Evolutionary conservation across 2,329 filamentous ascomycete species (phyloP), one percentile per base, ranked within the genome.

Genomic region (Arachnopeziza araneosa): DNA sequence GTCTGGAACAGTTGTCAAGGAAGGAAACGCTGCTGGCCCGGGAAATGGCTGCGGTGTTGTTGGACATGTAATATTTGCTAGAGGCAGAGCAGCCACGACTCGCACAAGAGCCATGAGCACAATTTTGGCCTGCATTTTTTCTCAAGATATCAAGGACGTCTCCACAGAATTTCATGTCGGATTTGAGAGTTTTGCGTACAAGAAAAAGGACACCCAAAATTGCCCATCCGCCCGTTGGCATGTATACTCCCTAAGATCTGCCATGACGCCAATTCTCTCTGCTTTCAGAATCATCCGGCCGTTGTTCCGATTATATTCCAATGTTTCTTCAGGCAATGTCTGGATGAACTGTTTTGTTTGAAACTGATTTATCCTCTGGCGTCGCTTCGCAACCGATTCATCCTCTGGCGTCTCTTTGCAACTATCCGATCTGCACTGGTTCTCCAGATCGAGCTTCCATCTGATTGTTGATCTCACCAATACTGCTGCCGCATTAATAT

Each of bases 31-130:
- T 23, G 26, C 52, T 24, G 62, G 60, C n/a, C 56, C 59, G 14
- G 64, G 62, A 14, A 60, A 60, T 36, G 63, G 63, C 21, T 55
- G 57, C 17, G 63, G 61, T 23, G 61, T 63, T 55, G 55, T 54
- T 1, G 64, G 64, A 61, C 64, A 66, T n/a, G 62, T 57, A 9
- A 61, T 14, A 19, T 44, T 44, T 44, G 36, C 36, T 44, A 5
- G 6, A 4, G 36, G 36, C 50, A 44, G 36, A 19, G 36, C 36
- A 7, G 32, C 60, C 58, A 32, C n/a, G 32, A 24, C 54, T 23
- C 21, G 49, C 55, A 57, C 51, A 36, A 24, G 30, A 24, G 3
- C 26, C 8, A 32, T 21, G 19, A 54, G 23, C 23, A 54, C 23
- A 32, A 17, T 26, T 17, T 12, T 14, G 10, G 4, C 12, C 36